Conservation (phyloP, 2,329 filamentous ascomycete species). For the Helotiales sp. region DNA sequence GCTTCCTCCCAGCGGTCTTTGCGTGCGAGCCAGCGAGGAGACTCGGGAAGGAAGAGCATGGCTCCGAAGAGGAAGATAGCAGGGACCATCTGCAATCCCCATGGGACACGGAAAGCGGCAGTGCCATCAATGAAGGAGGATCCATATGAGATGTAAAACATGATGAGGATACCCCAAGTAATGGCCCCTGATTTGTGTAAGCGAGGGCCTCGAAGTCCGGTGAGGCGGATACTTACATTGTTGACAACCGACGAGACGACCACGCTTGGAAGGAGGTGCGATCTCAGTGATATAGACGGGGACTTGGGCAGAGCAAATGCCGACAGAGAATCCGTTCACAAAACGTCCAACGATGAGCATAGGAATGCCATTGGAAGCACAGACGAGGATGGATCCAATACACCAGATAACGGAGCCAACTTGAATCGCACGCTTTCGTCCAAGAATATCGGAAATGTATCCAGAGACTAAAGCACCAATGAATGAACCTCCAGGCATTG, state of each 20-base stretch:
- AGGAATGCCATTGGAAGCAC: slow-evolving; percentile 53
- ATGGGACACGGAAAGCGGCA: slow-evolving; percentile 62
- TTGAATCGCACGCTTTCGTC: slow-evolving; percentile 50
- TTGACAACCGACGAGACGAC: slow-evolving; percentile 68
- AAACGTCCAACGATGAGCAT: slow-evolving; percentile 56
- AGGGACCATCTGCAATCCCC: slow-evolving; percentile 64
- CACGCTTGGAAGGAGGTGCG: slow-evolving; percentile 56
- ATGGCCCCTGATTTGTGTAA: slow-evolving; percentile 44
- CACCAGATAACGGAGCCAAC: slow-evolving; percentile 49
- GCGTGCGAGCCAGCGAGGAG: slow-evolving; percentile 62
- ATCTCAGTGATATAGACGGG: slow-evolving; percentile 70
- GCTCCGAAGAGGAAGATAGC: slow-evolving; percentile 57
- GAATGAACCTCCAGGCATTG: slow-evolving; percentile 72
- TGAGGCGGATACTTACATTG: slow-evolving; percentile 49
- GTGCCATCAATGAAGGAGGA: slow-evolving; percentile 59
- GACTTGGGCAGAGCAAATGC: slow-evolving; percentile 62
- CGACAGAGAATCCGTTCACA: slow-evolving; percentile 65
- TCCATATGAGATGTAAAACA: slow-evolving; percentile 69
- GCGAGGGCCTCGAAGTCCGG: not conserved
- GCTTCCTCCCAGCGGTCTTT: slow-evolving; percentile 63
- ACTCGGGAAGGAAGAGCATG: slow-evolving; percentile 62
- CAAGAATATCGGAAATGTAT: slow-evolving; percentile 55
- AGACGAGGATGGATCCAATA: slow-evolving; percentile 60
- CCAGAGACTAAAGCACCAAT: slow-evolving; percentile 62
- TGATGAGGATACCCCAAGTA: slow-evolving; percentile 69